phyloP scores from a whole-genome alignment of 148 eudicot genomes.

The Chenopodium formosanum region DNA sequence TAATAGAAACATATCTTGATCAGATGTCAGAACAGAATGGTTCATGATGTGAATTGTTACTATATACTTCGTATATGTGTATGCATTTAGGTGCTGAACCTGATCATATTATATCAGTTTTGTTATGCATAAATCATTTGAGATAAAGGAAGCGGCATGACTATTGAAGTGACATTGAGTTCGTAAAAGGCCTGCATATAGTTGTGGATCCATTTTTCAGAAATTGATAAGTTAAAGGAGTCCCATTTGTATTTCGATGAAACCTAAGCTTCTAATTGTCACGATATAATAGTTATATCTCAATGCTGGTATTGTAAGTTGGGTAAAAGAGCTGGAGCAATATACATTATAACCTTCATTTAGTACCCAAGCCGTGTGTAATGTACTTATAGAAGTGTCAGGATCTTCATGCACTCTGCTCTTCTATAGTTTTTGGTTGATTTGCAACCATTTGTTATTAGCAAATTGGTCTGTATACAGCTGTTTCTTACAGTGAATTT shows the following conservation, averaged over 20 bases:
- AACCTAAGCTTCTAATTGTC: neutral
- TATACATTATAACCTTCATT: neutral
- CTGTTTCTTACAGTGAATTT: neutral
- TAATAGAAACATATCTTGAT: neutral
- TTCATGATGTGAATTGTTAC: neutral
- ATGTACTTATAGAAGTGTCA: neutral
- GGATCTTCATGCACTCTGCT: neutral
- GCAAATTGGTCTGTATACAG: neutral
- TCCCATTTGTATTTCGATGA: slow-evolving; percentile 1
- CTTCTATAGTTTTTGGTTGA: neutral
- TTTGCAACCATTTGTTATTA: neutral
- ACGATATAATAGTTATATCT: neutral
- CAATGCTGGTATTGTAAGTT: neutral
- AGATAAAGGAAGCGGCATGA: neutral
- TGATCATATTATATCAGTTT: neutral
- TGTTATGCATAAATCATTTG: neutral
- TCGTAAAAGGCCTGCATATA: neutral
- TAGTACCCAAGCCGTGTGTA: neutral
- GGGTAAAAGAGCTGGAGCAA: neutral
- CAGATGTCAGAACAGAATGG: neutral
- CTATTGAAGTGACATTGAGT: neutral
- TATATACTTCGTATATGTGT: neutral
- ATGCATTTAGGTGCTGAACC: slow-evolving; percentile 13
- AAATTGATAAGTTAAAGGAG: neutral
- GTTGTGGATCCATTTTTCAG: neutral